Percentiles rank a stretch among this genome's conserved stretches.
phyloP scores from a whole-genome alignment of 371 early-diverging fungal species.

The Blakeslea trispora region DNA sequence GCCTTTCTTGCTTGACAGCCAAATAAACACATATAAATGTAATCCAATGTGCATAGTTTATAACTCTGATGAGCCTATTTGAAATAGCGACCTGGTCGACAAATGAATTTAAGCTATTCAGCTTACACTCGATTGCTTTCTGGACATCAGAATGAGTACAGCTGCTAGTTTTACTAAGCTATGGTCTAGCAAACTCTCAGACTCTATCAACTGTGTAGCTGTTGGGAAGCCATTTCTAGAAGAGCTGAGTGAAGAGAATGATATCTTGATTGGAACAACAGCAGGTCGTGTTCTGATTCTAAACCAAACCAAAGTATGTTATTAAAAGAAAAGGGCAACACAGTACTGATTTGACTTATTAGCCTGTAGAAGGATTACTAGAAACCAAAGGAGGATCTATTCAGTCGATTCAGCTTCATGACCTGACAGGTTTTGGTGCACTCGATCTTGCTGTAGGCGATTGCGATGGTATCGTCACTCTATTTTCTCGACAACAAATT shows the following conservation, averaged over 20 bases:
- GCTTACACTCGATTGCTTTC: neutral
- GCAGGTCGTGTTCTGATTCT: conserved; percentile 47
- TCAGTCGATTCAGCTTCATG: conserved; percentile 41
- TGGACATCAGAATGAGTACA: neutral
- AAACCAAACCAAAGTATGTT: conserved; percentile 44
- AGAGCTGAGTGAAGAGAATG: conserved; percentile 51
- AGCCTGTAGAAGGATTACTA: conserved; percentile 45
- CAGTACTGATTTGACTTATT: too few species aligned
- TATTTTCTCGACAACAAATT: conserved; percentile 51
- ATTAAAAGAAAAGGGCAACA: too few species aligned
- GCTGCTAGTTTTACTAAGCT: conserved; percentile 21
- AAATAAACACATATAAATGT: too few species aligned
- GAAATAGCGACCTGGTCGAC: too few species aligned
- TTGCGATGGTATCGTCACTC: conserved; percentile 48
- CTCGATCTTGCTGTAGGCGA: conserved; percentile 52
- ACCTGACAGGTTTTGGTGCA: conserved; percentile 47
- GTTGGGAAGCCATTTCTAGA: conserved; percentile 53
- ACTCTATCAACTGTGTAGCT: conserved; percentile 44
- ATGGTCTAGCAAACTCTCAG: conserved; percentile 41
- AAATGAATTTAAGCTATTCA: too few species aligned
- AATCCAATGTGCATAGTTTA: too few species aligned
- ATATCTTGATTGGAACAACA: conserved; percentile 47
- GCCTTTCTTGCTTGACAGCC: too few species aligned
- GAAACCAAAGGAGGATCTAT: conserved; percentile 55
- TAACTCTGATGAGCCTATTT: too few species aligned